Percentiles rank a stretch among this genome's conserved stretches.
phyloP scores from a whole-genome alignment of 257 asterid genomes.

The Solanum bulbocastanum region DNA sequence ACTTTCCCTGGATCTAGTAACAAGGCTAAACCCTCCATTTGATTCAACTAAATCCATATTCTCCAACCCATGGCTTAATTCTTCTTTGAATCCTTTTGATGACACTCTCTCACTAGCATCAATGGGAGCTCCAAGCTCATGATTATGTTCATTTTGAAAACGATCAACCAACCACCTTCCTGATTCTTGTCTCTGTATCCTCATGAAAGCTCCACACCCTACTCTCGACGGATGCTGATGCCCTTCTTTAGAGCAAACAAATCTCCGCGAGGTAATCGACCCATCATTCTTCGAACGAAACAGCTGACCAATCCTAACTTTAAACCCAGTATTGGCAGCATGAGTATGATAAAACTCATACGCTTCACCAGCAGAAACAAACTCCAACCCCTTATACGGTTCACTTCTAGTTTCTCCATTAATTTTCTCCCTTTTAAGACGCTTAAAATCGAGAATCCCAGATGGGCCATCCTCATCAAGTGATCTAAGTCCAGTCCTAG shows the following conservation, averaged over 20 bases:
- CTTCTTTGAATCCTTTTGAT: conserved; percentile 45
- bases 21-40: conserved; percentile 74
- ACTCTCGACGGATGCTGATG: conserved; percentile 95
- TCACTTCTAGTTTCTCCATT: conserved; percentile 29
- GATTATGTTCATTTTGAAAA: conserved; percentile 74
- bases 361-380: conserved; percentile 66
- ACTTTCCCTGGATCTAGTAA: conserved; percentile 45
- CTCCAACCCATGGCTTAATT: conserved; percentile 55
- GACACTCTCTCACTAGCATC: conserved; percentile 38
- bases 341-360: conserved; percentile 61
- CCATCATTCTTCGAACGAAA: conserved; percentile 92
- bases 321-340: conserved; percentile 63
- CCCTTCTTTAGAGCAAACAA: conserved; percentile 96
- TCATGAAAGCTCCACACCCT: conserved; percentile 96
- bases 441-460: conserved; percentile 44
- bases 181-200: conserved; percentile 83
- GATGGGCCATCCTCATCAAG: conserved; percentile 69
- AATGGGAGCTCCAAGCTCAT: conserved; percentile 34
- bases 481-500: conserved; percentile 86
- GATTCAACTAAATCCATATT: conserved; percentile 81
- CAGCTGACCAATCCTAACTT: conserved; percentile 82
- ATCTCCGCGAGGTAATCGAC: conserved; percentile 88
- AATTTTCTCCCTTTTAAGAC: conserved; percentile 54
- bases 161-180: conserved; percentile 93
- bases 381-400: conserved; percentile 80